Evolutionary conservation across 129 eudicot genomes (phyloP), one percentile per base, ranked within the genome.

Genomic region (Rutidosis leptorrhynchoides): DNA sequence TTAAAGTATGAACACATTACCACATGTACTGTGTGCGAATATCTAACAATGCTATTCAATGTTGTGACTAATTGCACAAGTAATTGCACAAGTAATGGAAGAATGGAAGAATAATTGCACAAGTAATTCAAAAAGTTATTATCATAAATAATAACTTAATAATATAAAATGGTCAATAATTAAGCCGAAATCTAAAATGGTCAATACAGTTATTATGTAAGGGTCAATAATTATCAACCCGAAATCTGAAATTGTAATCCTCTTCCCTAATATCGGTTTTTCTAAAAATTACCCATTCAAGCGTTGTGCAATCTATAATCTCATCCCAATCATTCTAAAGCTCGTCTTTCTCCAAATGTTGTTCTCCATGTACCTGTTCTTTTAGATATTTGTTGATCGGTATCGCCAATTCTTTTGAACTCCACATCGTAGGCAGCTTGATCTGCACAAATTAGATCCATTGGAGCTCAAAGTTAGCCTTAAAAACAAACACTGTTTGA

Each of bases 341-440:
- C 71, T 90, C 97, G 64, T 90, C 93, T 77, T 83, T 90, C 22
- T 77, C 28, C 29, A 22, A 69, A 21, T 68, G 60, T 3, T 79
- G 79, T 64, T 74, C 76, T 23, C 63, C 63, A 16, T 35, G 69
- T 62, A 54, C 60, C 27, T 12, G 75, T 22, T 76, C 68, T 81
- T 90, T 90, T 32, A 85, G 54, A 29, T 78, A 53, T 62, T 87
- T 87, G 81, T 87, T 87, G 74, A 90, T 81, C 10, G 82, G 80
- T 19, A 81, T 74, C 12, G 92, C 97, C 87, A 90, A 80, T 3
- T 90, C 95, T 85, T 90, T 90, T 68, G 78, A 72, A 79, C 81
- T 78, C 26, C 90, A 78, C 76, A 84, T 90, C 15, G 87, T 78
- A 27, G 95, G 73, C 62, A 90, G 74, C 67, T 71, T 84, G 60